Base-by-base conservation (phyloP, 2,329 filamentous ascomycete species). In the Penicillium sp. region DNA sequence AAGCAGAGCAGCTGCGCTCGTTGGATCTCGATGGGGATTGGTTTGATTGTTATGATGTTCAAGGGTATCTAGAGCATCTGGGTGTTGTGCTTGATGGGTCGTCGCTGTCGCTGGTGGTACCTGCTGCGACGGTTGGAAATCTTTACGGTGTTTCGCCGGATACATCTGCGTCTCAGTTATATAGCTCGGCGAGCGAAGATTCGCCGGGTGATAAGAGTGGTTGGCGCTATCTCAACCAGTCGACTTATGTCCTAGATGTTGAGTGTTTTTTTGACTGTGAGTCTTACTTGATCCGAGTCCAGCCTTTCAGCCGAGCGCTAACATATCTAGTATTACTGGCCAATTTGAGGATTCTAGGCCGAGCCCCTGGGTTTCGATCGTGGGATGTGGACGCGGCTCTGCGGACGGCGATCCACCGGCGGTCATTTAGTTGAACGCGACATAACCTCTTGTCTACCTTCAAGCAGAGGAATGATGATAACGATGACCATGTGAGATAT, bases 41-140 rank as follows among this genome's bases (percentile, higher is more conserved):
- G 79, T 90, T 89, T 64, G 90, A 95, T 67, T 77, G 86, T 0
- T 83, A 90, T 58, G 91, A 95, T 70, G 87, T 92, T 0, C 89
- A 95, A 72, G 80, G 84, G 13, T 95, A 92, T 68, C 76, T 96
- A 16, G 58, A 62, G 48, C 39, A 65, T 16, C 68, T 68, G 37
- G 73, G 73, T 1, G 59, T 77, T 23, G 62, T 60, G 39, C 45
- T 75, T 13, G 67, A 70, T 49, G 67, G 63, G 1, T 68, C 68
- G 21, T 69, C 67, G n/a, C 57, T 66, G 43, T 70, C 68, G 49
- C 50, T 72, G 33, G 63, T 67, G 3, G 57, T 70, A n/a, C 63
- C 67, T 3, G 43, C 59, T 4, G 39, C 56, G 7, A 57, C 59
- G 16, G 59, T 62, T 21, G 37, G 39, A 3, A 39, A 29, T 37